Percentiles rank a stretch among this genome's conserved stretches.
Conservation (phyloP, 2,329 filamentous ascomycete species). For the Dactylonectria estremocensis region DNA sequence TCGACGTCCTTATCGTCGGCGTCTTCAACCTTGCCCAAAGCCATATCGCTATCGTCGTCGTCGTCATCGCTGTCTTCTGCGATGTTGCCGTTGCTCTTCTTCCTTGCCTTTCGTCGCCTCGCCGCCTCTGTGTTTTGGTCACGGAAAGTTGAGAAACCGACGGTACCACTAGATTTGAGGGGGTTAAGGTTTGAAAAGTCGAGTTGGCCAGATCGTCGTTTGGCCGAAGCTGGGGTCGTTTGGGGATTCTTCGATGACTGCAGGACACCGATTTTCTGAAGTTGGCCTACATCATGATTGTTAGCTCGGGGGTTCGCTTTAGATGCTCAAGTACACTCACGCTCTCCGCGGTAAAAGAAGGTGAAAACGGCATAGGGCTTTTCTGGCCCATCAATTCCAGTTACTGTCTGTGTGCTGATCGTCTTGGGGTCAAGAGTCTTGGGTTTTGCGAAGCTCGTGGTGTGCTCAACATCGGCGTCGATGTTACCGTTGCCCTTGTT, state of each 20-base stretch:
- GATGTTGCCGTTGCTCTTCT: conserved; percentile 78
- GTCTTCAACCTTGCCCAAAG: conserved; percentile 76
- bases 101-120: conserved; percentile 70
- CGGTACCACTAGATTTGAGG: conserved; percentile 87
- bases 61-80: conserved; percentile 82
- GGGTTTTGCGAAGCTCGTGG: conserved; percentile 96
- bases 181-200: conserved; percentile 90
- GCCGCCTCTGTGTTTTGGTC: conserved; percentile 73
- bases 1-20: conserved; percentile 74
- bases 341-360: conserved; percentile 96
- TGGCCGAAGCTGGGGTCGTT: conserved; percentile 73
- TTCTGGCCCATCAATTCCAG: conserved; percentile 94
- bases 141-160: conserved; percentile 91
- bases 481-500: conserved; percentile 71
- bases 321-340: conserved; percentile 70
- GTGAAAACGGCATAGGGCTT: conserved; percentile 98
- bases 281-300: conserved; percentile 77
- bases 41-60: conserved; percentile 71
- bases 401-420: conserved; percentile 99
- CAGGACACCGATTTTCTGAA: conserved; percentile 96
- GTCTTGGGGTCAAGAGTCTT: conserved; percentile 97
- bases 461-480: conserved; percentile 93
- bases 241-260: conserved; percentile 76
- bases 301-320: conserved; percentile 35
- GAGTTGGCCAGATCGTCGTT: conserved; percentile 85